phyloP scores from a whole-genome alignment of 116 monocot species.

The Phalaenopsis hybrid region DNA sequence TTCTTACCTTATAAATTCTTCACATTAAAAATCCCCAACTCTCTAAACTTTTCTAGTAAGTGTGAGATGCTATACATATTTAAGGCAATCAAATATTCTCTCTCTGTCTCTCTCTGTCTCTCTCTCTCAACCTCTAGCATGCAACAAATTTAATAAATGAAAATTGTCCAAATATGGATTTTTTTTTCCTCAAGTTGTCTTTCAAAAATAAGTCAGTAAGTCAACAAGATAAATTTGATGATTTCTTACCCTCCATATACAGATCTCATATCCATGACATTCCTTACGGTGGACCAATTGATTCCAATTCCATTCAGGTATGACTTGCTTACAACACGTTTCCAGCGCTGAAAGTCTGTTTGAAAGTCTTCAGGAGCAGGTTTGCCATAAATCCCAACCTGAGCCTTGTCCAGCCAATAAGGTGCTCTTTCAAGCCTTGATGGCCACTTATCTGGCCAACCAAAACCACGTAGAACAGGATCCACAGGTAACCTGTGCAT shows the following conservation, averaged over 20 bases:
- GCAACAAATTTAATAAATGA: too few species aligned
- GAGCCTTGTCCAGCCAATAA: slow-evolving; percentile 41
- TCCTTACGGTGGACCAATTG: slow-evolving; percentile 50
- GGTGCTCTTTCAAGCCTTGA: slow-evolving; percentile 32
- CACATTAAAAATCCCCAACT: too few species aligned
- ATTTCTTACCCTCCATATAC: slow-evolving; percentile 62
- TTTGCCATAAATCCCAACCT: slow-evolving; percentile 62
- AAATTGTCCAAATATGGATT: background rate
- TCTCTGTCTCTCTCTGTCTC: too few species aligned
- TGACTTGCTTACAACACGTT: slow-evolving; percentile 42
- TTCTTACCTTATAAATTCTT: too few species aligned
- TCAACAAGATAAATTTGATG: background rate
- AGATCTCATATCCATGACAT: slow-evolving; percentile 74
- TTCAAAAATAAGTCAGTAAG: background rate
- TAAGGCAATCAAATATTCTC: too few species aligned
- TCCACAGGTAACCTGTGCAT: slow-evolving; percentile 50
- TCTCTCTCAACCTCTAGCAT: too few species aligned
- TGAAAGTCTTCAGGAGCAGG: slow-evolving; percentile 47
- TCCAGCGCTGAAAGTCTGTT: slow-evolving; percentile 59
- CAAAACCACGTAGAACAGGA: background rate
- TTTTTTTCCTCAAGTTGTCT: background rate
- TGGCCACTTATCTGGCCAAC: slow-evolving; percentile 62
- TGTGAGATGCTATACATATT: too few species aligned
- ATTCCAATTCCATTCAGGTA: slow-evolving; percentile 52
- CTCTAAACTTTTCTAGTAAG: too few species aligned